Evolutionary conservation across 2,329 filamentous ascomycete species (phyloP), one percentile per base, ranked within the genome.

Genomic region (Penicillium nordicum): DNA sequence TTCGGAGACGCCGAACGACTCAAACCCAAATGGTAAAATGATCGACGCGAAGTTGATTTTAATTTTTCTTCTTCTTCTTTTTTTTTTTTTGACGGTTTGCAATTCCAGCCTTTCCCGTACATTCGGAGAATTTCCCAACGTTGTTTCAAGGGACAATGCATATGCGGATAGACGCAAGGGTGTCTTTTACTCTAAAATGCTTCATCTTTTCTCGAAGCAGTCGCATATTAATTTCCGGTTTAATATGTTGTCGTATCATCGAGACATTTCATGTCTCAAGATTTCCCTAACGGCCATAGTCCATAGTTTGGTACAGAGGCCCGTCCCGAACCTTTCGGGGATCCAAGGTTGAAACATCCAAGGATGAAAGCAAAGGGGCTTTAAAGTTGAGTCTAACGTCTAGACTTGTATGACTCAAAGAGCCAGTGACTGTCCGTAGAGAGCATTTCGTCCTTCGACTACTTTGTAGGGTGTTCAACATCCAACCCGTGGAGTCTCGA

Each of bases 251-350:
- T 32, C 30, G 30, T 32, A 32, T 32, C 11, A 14, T 18, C 16
- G 29, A 55, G 25, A 55, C 41, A 41, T 14, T 5, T 40, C 18
- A 37, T 29, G 37, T 54, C 36, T 27, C 18, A 32, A 38, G 18
- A 50, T 36, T 43, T 45, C 18, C 16, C 16, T 45, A 50, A 50
- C 60, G 60, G 53, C 34, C 57, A 58, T 58, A 64, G 63, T 63
- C 58, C 61, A 57, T 55, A 55, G 66, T 66, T 60, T 68, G 67
- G 63, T 66, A 59, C 60, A 52, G 66, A 67, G 65, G 69, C 63
- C 67, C 65, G 67, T 61, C 62, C 67, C 67, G 67, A 62, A 47
- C 58, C 63, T 55, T 58, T 59, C 30, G 32, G 12, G 7, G n/a
- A 14, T 44, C 14, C 29, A 46, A 46, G 18, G 27, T 45, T 34